Evolutionary conservation across 169 alveolate genomes (phyloP), one percentile per base, ranked within the genome.

Genomic region (Pseudocohnilembus persalinus): DNA sequence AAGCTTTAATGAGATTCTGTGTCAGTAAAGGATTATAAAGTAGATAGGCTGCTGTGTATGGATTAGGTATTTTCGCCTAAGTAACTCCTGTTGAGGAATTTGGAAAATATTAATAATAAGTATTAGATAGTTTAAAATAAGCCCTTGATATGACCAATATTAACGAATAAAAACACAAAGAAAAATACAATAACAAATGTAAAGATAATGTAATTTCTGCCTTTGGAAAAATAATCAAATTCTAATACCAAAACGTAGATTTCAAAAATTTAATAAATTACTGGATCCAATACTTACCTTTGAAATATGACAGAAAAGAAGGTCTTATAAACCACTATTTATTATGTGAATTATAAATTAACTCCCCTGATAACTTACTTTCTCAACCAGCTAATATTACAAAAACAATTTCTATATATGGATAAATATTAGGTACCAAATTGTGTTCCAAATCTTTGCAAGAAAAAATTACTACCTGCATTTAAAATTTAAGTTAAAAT

Each of bases 31-130:
- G 84, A 64, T 88, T 94, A 76, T 89, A 88, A 63, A 90, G 94
- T 25, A 92, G 98, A 89, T 94, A 96, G 88, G 97, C 97, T 15
- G 96, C 97, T n/a, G 88, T 88, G 26, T 96, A 94, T 89, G 98
- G 98, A 30, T 76, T 94, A 72, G 97, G 97, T 26, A 85, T 94
- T 26, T 84, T 92, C 76, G 96, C 96, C 29, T 35, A 82, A 72
- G 73, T 78, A 28, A 83, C 94, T 25, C 84, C 85, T 27, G 89
- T 83, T 65, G 91, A 83, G 64, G 77, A 34, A 63, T 92, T 92
- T 82, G 82, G 85, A 65, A 68, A 86, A 68, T 83, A 82, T 86
- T 68, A 92, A 27, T 33, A 83, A 77, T 83, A 82, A 20, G 77
- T 94, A 64, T 78, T 92, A 28, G 80, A 90, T 35, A 81, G 89